Percentiles rank a stretch among this genome's conserved stretches.
Evolutionary conservation across 2,329 filamentous ascomycete genomes (phyloP).

Genomic region (Hyphodiscus sp.): DNA sequence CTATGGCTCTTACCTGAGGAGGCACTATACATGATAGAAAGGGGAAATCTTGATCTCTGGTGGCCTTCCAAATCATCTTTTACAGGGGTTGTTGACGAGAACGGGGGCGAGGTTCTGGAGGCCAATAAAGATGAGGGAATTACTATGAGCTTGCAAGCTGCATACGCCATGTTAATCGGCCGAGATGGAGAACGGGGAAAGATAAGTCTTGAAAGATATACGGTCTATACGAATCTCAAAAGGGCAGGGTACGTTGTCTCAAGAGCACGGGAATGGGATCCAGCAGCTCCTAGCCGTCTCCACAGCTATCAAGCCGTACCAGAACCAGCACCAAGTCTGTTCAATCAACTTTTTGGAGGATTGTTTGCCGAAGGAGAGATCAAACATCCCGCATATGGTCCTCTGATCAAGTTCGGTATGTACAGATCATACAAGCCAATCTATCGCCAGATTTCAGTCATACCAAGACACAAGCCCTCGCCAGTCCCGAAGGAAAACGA

Average conservation of each 20-base stretch:
- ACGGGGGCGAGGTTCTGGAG: slow-evolving; percentile 29
- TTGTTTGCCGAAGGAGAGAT: slow-evolving; percentile 22
- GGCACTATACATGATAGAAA: slow-evolving; percentile 80
- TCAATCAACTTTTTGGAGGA: slow-evolving; percentile 27
- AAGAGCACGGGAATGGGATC: slow-evolving; percentile 54
- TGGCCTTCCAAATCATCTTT: slow-evolving; percentile 60
- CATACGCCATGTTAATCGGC: slow-evolving; percentile 79
- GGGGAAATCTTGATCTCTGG: slow-evolving; percentile 80
- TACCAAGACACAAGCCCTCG: slow-evolving; percentile 63
- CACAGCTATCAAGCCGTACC: background rate
- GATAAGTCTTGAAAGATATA: slow-evolving; percentile 70
- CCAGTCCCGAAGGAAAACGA: slow-evolving; percentile 27
- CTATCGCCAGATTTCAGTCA: slow-evolving; percentile 68
- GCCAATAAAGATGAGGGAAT: slow-evolving; percentile 56
- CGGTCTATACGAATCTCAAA: slow-evolving; percentile 80
- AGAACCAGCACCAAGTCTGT: slow-evolving; percentile 19
- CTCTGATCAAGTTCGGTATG: slow-evolving; percentile 55
- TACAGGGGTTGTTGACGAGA: slow-evolving; percentile 38
- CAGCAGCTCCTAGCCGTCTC: slow-evolving; percentile 19
- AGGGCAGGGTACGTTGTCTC: slow-evolving; percentile 76
- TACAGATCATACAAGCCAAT: slow-evolving; percentile 64
- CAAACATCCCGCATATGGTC: slow-evolving; percentile 37
- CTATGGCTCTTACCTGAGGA: slow-evolving; percentile 90
- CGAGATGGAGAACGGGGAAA: slow-evolving; percentile 55
- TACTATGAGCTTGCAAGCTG: slow-evolving; percentile 87